Evolutionary conservation across 2,329 filamentous ascomycete genomes (phyloP).

Genomic region (Trichoderma hamatum): DNA sequence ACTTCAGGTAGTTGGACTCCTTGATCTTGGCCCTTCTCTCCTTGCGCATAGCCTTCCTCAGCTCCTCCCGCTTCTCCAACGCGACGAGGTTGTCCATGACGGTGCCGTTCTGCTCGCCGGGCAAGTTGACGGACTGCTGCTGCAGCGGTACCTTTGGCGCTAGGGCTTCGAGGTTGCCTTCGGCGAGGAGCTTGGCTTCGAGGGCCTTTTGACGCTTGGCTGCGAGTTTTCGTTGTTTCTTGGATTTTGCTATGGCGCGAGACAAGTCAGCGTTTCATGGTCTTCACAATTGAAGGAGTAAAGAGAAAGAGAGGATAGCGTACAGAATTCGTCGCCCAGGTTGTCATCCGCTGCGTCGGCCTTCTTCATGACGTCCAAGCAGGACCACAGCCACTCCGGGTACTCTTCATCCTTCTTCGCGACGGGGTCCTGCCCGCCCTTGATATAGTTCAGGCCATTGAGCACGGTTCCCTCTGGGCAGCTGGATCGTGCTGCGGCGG

Average conservation of each 20-base stretch:
- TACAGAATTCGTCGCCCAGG: conserved; percentile 79
- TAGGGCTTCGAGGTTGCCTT: conserved; percentile 67
- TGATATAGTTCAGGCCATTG: conserved; percentile 76
- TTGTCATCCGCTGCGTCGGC: conserved; percentile 53
- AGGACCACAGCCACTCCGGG: conserved; percentile 78
- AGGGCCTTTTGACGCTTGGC: conserved; percentile 62
- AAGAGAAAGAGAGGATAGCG: conserved; percentile 39
- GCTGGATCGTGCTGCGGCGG: conserved; percentile 46
- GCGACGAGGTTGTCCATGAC: conserved; percentile 52
- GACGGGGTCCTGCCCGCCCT: conserved; percentile 72
- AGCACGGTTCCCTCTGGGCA: conserved; percentile 71
- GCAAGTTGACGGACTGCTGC: conserved; percentile 77
- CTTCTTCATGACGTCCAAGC: conserved; percentile 65
- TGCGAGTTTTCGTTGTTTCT: conserved; percentile 75
- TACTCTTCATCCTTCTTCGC: conserved; percentile 76
- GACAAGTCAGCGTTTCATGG: neutral
- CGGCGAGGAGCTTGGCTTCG: conserved; percentile 63
- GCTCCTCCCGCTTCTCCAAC: conserved; percentile 57
- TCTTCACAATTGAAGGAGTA: neutral
- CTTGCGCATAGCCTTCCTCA: conserved; percentile 72
- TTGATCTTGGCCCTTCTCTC: conserved; percentile 78
- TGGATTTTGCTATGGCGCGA: conserved; percentile 69
- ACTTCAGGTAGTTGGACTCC: conserved; percentile 83
- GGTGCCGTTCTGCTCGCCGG: conserved; percentile 49
- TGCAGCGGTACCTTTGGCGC: conserved; percentile 73